Evolutionary conservation across 805 yeast genomes (phyloP).

Genomic region (Pichia kluyveri): DNA sequence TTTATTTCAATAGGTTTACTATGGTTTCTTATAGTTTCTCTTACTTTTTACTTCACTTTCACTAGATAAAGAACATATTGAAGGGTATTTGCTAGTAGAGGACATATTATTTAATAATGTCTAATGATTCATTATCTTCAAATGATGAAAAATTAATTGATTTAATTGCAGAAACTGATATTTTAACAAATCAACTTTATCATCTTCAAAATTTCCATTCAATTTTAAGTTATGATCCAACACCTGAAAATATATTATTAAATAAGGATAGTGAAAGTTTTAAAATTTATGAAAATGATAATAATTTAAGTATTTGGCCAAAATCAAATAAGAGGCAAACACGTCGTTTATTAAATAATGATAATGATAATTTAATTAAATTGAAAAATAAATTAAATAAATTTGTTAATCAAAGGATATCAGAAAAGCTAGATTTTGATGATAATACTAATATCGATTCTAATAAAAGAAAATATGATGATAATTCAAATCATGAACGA

Average conservation of each 20-base stretch:
- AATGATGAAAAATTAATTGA: slow-evolving; percentile 1
- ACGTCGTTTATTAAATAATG: slow-evolving; percentile 1
- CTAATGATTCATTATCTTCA: slow-evolving; percentile 1
- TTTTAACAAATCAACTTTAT: slow-evolving; percentile 46
- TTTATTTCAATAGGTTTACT: no score
- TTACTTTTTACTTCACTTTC: no score
- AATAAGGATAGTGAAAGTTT: slow-evolving; percentile 22
- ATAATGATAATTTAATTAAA: slow-evolving; percentile 14
- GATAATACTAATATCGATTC: neutral
- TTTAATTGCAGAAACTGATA: slow-evolving; percentile 5
- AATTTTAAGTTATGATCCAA: slow-evolving; percentile 44
- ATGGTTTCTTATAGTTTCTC: no score
- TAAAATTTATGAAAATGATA: slow-evolving; percentile 23
- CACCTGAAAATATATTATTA: slow-evolving; percentile 33
- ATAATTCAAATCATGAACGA: neutral
- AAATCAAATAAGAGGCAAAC: slow-evolving; percentile 11
- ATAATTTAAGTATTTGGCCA: slow-evolving; percentile 31
- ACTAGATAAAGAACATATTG: no score
- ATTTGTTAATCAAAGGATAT: neutral
- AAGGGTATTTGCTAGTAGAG: no score
- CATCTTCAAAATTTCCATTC: slow-evolving; percentile 56
- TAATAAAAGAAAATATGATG: neutral
- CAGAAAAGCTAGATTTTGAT: neutral
- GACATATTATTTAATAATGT: no score
- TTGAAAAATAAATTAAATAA: slow-evolving; percentile 12